Conservation (phyloP, 192 early-diverging fungal species). For the Coemansia sp. region DNA sequence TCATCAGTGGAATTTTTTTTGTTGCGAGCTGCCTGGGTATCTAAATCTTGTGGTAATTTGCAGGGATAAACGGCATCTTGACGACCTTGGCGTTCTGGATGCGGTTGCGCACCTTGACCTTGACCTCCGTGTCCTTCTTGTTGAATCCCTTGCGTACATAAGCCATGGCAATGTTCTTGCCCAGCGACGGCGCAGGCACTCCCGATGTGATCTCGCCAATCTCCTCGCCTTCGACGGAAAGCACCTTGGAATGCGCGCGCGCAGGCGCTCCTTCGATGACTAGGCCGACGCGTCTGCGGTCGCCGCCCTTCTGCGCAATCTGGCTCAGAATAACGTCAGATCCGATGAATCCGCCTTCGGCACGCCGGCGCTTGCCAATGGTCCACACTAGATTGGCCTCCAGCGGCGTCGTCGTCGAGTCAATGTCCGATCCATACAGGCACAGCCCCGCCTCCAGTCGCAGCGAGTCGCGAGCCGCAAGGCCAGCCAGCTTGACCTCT, state of each 20-base stretch:
- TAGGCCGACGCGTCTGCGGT: constrained; percentile 82
- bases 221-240: constrained; percentile 56
- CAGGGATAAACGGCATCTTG: constrained; percentile 95
- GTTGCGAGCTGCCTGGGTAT: background rate
- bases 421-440: constrained; percentile 93
- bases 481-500: constrained; percentile 85
- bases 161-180: constrained; percentile 98
- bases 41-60: constrained; percentile 68
- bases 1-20: too few relatives aligned
- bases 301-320: constrained; percentile 71
- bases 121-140: constrained; percentile 87
- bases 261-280: constrained; percentile 93
- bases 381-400: constrained; percentile 96
- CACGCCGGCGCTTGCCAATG: constrained; percentile 85
- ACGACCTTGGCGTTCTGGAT: constrained; percentile 76
- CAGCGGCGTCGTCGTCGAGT: constrained; percentile 87
- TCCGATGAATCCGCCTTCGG: constrained; percentile 90
- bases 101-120: constrained; percentile 86
- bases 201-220: constrained; percentile 91
- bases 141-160: constrained; percentile 86
- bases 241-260: constrained; percentile 69
- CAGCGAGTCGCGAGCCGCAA: constrained; percentile 92
- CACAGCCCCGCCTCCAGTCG: constrained; percentile 96
- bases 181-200: constrained; percentile 83
- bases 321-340: constrained; percentile 80